A percentile compares a stretch with the other conserved stretches of the same genome.
Conservation (phyloP, 169 alveolate species). For the Plasmodium fragile region DNA sequence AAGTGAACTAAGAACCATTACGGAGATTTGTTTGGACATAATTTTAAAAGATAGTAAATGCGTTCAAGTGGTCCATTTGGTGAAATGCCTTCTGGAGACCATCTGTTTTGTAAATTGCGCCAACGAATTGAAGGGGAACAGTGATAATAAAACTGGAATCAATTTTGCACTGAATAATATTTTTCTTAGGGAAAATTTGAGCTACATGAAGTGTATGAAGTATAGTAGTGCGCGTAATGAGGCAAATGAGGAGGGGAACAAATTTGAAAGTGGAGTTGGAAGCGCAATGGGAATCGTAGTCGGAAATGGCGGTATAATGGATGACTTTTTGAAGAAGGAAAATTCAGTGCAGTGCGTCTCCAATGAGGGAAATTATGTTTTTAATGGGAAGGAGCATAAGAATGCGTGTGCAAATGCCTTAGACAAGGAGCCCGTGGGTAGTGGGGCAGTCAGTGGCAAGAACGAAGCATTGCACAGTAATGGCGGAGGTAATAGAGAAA, state of each 20-base stretch:
- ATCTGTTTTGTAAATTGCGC: slow-evolving; percentile 25
- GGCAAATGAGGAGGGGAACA: not conserved
- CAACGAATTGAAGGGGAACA: not conserved
- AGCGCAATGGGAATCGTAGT: not conserved
- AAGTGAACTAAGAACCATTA: slow-evolving; percentile 33
- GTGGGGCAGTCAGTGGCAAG: not conserved
- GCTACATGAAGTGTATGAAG: not conserved
- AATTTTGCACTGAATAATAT: not conserved
- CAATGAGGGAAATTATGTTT: not conserved
- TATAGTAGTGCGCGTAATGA: not conserved
- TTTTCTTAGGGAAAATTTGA: not conserved
- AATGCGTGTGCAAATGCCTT: not conserved
- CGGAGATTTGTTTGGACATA: slow-evolving; percentile 47
- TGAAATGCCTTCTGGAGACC: slow-evolving; percentile 42
- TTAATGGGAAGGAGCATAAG: not conserved
- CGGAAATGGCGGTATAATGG: not conserved
- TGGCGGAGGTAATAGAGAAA: not conserved
- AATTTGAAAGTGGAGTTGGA: not conserved
- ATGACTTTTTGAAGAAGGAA: not conserved
- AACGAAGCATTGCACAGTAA: not conserved
- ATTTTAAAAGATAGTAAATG: slow-evolving; percentile 58
- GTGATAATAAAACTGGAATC: not conserved
- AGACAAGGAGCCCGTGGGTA: not conserved
- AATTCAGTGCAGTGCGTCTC: not conserved
- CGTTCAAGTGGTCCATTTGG: slow-evolving; percentile 16